Percentiles rank a stretch among this genome's conserved stretches.
Conservation (phyloP, 371 early-diverging fungal genomes). For the Mortierella sp. region DNA sequence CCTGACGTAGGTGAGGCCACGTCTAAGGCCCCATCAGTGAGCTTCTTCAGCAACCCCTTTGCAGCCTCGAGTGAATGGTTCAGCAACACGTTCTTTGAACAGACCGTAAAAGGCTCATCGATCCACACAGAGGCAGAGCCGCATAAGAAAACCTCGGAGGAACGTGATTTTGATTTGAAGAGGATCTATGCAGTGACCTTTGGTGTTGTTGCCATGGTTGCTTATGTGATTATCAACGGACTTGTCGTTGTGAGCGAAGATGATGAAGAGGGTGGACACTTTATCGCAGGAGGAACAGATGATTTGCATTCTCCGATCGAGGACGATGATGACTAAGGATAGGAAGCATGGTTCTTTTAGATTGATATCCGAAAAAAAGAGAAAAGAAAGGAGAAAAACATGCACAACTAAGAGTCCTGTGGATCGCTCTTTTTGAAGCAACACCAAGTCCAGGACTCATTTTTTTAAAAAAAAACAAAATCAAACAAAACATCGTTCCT, state of each 20-base stretch:
- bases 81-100: conserved; percentile 36
- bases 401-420: neutral
- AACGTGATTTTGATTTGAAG: conserved; percentile 70
- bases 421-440: too few relatives aligned
- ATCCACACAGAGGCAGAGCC: conserved; percentile 42
- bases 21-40: conserved; percentile 57
- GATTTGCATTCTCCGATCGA: neutral
- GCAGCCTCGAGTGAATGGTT: conserved; percentile 61
- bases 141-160: conserved; percentile 57
- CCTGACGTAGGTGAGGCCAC: conserved; percentile 23
- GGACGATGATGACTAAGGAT: neutral
- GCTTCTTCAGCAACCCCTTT: conserved; percentile 59
- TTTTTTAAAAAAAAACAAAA: too few relatives aligned
- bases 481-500: too few relatives aligned
- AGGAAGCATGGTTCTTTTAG: neutral
- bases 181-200: conserved; percentile 69
- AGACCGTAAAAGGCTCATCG: neutral
- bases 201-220: conserved; percentile 63
- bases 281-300: neutral
- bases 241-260: conserved; percentile 63
- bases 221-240: conserved; percentile 67
- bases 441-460: too few relatives aligned
- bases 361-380: neutral
- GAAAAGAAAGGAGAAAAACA: neutral
- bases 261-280: conserved; percentile 43